Evolutionary conservation across 2,329 filamentous ascomycete species (phyloP).

Genomic region (Albifimbria verrucaria): DNA sequence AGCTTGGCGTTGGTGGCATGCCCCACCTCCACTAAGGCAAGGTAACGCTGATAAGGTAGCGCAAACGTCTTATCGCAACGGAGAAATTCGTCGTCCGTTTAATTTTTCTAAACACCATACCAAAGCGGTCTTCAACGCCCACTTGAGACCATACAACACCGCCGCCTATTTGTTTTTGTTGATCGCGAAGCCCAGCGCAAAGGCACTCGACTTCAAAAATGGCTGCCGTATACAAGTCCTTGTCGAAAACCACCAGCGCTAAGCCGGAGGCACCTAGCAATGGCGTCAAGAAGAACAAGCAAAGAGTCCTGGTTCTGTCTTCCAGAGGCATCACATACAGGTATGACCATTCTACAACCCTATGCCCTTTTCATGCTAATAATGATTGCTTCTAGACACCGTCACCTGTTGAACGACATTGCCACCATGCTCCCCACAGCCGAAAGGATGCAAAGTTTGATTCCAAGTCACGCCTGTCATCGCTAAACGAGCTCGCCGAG

Average conservation of each 20-base stretch:
- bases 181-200: conserved; percentile 8
- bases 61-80: not conserved
- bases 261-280: conserved; percentile 47
- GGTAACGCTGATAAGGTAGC: not conserved
- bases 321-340: conserved; percentile 89
- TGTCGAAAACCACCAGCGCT: conserved; percentile 56
- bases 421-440: conserved; percentile 85
- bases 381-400: conserved; percentile 59
- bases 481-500: conserved; percentile 72
- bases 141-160: conserved; percentile 9
- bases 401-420: conserved; percentile 88
- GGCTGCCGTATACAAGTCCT: conserved; percentile 73
- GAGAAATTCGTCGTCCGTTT: not conserved
- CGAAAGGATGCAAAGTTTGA: conserved; percentile 97
- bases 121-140: not conserved
- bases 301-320: conserved; percentile 83
- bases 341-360: conserved; percentile 39
- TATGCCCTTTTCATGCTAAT: not conserved
- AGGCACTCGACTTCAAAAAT: conserved; percentile 27
- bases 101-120: not conserved
- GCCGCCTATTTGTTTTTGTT: too few species aligned
- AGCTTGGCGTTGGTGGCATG: not conserved
- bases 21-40: not conserved
- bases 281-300: conserved; percentile 61
- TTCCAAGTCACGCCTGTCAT: conserved; percentile 83